Evolutionary conservation across 495 filamentous ascomycete genomes (phyloP).

Genomic region (Poronia punctata): DNA sequence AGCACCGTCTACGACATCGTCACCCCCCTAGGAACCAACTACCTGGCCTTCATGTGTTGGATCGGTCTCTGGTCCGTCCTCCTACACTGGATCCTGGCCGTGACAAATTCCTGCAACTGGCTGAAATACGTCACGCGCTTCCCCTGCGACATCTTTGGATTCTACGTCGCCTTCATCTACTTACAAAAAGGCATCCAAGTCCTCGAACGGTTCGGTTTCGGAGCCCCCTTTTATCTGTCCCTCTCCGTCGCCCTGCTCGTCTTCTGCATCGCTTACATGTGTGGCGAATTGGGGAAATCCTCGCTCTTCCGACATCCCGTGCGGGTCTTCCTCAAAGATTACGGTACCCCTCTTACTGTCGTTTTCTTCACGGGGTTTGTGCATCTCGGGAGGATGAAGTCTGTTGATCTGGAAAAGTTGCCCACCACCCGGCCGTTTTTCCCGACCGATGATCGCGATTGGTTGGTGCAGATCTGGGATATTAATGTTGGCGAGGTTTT

Average conservation of each 20-base stretch:
- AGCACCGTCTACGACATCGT: constrained; percentile 80
- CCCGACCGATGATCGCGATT: constrained; percentile 68
- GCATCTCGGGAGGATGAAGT: constrained; percentile 70
- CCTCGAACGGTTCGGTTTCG: constrained; percentile 48
- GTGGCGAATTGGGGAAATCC: constrained; percentile 61
- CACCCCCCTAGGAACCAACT: constrained; percentile 57
- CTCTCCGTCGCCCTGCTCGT: constrained; percentile 68
- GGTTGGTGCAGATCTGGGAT: constrained; percentile 89
- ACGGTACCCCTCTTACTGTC: constrained; percentile 74
- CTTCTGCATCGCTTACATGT: constrained; percentile 62
- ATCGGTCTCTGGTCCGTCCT: constrained; percentile 77
- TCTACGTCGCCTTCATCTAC: constrained; percentile 84
- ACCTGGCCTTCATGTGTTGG: constrained; percentile 80
- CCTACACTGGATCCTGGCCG: constrained; percentile 72
- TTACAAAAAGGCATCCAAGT: constrained; percentile 80
- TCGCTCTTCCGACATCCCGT: constrained; percentile 63
- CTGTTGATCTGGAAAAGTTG: constrained; percentile 55
- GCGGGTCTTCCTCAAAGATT: constrained; percentile 75
- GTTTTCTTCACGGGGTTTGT: constrained; percentile 87
- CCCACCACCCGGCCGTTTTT: constrained; percentile 74
- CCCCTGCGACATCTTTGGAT: constrained; percentile 81
- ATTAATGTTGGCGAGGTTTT: constrained; percentile 69
- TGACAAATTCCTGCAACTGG: constrained; percentile 75
- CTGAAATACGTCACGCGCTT: constrained; percentile 77
- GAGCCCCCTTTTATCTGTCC: constrained; percentile 63